Percentiles rank a stretch among this genome's conserved stretches.
These are phyloP conservation scores for Penicillium decumbens DNA, from an alignment of 2,329 filamentous ascomycete species.

Conservation along the genomic window DNA sequence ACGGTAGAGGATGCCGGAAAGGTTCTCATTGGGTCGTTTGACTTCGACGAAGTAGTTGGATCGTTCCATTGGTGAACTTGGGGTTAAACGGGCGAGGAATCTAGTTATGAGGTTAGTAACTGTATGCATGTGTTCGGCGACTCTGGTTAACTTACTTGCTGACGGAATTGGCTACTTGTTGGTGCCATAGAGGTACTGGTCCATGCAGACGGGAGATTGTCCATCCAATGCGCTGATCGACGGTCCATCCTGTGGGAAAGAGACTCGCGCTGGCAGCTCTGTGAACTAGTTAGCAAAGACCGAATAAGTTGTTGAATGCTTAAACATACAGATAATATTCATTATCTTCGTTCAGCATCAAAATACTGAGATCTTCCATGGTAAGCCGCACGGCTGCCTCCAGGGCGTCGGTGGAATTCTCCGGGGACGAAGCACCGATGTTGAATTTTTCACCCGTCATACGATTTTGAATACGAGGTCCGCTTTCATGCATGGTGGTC, in stretches of 20 bases:
- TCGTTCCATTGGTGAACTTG: conserved; percentile 46
- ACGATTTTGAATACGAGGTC: conserved; percentile 40
- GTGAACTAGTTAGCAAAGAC: conserved; percentile 2
- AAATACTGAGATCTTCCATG: conserved; percentile 51
- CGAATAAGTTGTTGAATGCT: neutral
- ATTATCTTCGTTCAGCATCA: conserved; percentile 44
- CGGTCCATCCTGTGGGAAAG: conserved; percentile 52
- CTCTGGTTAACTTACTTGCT: conserved; percentile 34
- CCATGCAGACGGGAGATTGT: conserved; percentile 47
- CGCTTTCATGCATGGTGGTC: conserved; percentile 22
- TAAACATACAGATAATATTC: conserved; percentile 47
- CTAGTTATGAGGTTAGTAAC: conserved; percentile 17
- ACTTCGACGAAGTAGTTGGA: conserved; percentile 51
- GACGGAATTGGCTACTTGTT: conserved; percentile 42
- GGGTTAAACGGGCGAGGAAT: conserved; percentile 46
- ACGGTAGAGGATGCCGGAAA: conserved; percentile 45
- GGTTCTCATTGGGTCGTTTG: conserved; percentile 32
- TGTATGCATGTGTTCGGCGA: no score
- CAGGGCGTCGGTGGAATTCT: conserved; percentile 41
- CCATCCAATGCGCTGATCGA: conserved; percentile 48
- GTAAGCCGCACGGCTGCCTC: conserved; percentile 49
- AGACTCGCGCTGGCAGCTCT: conserved; percentile 51
- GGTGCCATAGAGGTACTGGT: conserved; percentile 49
- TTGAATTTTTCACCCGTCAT: conserved; percentile 44
- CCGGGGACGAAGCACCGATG: conserved; percentile 26